Evolutionary conservation across 1,284 basidiomycete species (phyloP), one percentile per base, ranked within the genome.

Genomic region (Mycosarcoma mackinlayi): DNA sequence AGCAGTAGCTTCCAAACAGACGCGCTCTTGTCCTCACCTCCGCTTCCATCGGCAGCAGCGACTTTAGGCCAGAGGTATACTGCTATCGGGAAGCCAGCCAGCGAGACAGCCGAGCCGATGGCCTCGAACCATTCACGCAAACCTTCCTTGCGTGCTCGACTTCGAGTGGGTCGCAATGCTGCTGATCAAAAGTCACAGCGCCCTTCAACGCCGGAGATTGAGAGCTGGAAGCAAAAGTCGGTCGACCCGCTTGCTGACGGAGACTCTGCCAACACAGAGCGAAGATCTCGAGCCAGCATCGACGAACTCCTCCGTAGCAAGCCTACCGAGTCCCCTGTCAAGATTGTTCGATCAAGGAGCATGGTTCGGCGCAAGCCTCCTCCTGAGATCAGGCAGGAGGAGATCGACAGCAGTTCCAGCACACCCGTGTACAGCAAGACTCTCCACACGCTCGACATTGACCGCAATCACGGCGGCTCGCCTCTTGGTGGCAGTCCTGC

Each of bases 151-250:
- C 55, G 60, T 2, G 31, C 37, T 21, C 46, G 60, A 9, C 48
- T 69, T 24, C 51, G 34, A 33, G 25, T 59, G 16, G 51, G 50
- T 24, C 50, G 60, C 18, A 40, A 11, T 16, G 35, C 33, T 3
- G 33, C 24, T 18, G 65, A 50, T 1, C n/a, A 41, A 13, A 49
- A 23, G n/a, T 13, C 24, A 16, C 40, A 40, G 31, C 50, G 68
- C 3, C 70, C 70, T 23, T 39, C 56, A 1, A 73, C 70, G 19
- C 70, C 70, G 10, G 70, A 73, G 39, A 73, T 73, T 58, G 64
- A 73, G 31, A 73, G 70, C 53, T 73, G 70, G 70, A 68, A 57
- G 57, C 59, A 57, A 31, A 45, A 31, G 8, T 16, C 5, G 10
- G 44, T 14, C 6, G 49, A 57, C 6, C 18, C 37, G 6, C n/a